These are phyloP conservation scores for Anacardium occidentale DNA, from an alignment of 345 rosid genomes.

Conservation along the genomic window DNA sequence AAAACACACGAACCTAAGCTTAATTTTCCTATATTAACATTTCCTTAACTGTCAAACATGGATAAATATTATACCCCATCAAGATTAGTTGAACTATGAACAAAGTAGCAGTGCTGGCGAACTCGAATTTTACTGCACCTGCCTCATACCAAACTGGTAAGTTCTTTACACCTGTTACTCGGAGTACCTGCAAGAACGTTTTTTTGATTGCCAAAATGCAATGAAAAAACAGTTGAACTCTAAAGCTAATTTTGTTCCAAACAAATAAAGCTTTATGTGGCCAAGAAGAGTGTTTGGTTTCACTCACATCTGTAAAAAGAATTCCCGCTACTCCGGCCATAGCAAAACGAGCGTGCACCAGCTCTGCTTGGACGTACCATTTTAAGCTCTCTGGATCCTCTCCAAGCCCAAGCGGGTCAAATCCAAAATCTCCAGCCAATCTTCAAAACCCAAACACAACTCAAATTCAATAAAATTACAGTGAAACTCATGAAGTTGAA, in stretches of 20 bases:
- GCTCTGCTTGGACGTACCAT: constrained; percentile 97
- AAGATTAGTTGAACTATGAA: constrained; percentile 63
- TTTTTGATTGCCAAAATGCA: background rate
- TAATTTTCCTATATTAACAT: background rate
- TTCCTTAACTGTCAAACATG: background rate
- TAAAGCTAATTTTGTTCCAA: no score
- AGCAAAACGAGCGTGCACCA: constrained; percentile 90
- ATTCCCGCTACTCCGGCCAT: constrained; percentile 94
- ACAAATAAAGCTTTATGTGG: background rate
- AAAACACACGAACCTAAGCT: background rate
- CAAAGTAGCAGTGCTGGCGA: constrained; percentile 74
- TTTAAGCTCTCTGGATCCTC: constrained; percentile 84
- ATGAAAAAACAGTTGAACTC: background rate
- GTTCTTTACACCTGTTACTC: constrained; percentile 60
- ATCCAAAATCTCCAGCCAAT: constrained; percentile 85
- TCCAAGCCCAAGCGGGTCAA: constrained; percentile 92
- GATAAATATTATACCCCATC: constrained; percentile 67
- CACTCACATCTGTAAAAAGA: constrained; percentile 79
- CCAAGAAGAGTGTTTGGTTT: background rate
- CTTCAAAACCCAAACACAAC: constrained; percentile 27
- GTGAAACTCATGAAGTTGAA: background rate
- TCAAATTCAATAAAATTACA: no score
- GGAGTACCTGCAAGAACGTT: constrained; percentile 53
- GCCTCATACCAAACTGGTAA: constrained; percentile 97
- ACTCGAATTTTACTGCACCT: constrained; percentile 70